A percentile compares a stretch with the other conserved stretches of the same genome.
Evolutionary conservation across 106 monocot genomes (phyloP).

Genomic region (Alisma plantagoaquatica): DNA sequence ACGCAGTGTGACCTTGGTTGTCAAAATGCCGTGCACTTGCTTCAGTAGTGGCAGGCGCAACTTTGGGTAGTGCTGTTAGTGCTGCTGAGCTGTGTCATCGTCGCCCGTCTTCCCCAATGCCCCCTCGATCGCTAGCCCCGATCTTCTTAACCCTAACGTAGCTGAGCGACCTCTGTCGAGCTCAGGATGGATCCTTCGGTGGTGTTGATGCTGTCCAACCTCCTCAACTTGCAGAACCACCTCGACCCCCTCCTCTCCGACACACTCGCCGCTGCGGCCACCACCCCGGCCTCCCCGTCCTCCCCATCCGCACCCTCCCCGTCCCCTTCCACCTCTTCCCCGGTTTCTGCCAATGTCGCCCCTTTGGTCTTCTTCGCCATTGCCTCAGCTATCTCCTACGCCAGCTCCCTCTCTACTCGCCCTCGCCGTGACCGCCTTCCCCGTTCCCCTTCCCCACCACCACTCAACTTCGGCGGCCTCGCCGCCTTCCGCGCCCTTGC

Average conservation of each 20-base stretch:
- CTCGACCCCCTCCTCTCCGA: slow-evolving; percentile 20
- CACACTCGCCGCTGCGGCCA: not conserved
- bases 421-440: slow-evolving; percentile 3
- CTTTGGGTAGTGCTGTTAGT: no score
- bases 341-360: no score
- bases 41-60: no score
- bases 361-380: slow-evolving; percentile 1
- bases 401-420: slow-evolving; percentile 8
- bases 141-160: no score
- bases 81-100: no score
- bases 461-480: slow-evolving; percentile 8
- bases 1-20: no score
- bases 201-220: slow-evolving; percentile 35
- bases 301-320: not conserved
- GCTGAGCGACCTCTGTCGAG: no score
- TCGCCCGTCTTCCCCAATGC: not conserved
- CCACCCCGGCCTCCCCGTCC: slow-evolving; percentile 4
- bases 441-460: not conserved
- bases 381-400: slow-evolving; percentile 11
- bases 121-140: no score
- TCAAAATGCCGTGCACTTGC: no score
- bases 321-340: not conserved
- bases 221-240: slow-evolving; percentile 35
- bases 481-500: slow-evolving; percentile 30
- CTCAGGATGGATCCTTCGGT: slow-evolving; percentile 26